Conservation (phyloP, 208 protist species). For the Acanthamoeba healyi region DNA sequence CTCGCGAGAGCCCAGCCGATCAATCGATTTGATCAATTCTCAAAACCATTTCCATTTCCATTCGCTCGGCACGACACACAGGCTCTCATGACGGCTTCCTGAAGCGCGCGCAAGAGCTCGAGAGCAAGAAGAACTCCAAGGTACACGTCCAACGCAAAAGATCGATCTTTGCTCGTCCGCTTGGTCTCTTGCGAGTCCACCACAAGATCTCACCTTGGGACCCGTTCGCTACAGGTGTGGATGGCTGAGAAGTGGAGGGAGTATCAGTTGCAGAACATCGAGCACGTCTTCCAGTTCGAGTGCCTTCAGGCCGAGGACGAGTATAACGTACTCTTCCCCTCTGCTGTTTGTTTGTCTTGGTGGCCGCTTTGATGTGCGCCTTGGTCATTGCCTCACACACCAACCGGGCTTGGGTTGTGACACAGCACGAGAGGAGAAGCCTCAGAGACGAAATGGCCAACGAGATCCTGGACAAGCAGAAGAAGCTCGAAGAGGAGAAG, state of each 20-base stretch:
- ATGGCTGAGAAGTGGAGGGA: slow-evolving; percentile 82
- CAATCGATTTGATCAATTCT: not conserved
- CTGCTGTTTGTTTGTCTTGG: not conserved
- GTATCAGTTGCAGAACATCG: slow-evolving; percentile 83
- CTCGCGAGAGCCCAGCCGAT: not conserved
- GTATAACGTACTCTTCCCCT: slow-evolving; percentile 67
- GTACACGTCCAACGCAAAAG: not conserved
- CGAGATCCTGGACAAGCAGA: slow-evolving; percentile 80
- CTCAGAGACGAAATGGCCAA: slow-evolving; percentile 81
- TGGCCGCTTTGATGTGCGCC: not conserved
- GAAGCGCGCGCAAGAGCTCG: slow-evolving; percentile 79
- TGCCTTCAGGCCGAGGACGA: slow-evolving; percentile 80
- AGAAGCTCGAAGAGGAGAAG: slow-evolving; percentile 84
- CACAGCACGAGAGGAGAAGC: slow-evolving; percentile 64
- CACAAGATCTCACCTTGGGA: not conserved
- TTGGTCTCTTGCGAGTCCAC: too few species aligned
- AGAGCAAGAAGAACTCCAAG: slow-evolving; percentile 77
- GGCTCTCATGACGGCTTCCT: slow-evolving; percentile 77
- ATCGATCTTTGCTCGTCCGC: not conserved
- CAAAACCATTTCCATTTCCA: not conserved
- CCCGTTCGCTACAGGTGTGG: not conserved
- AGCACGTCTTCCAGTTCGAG: slow-evolving; percentile 80
- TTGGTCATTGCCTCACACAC: not conserved
- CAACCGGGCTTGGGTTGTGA: too few species aligned
- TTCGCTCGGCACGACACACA: too few species aligned